These are phyloP conservation scores for Penicillium paradoxum DNA, from an alignment of 495 filamentous ascomycete genomes.

Conservation along the genomic window DNA sequence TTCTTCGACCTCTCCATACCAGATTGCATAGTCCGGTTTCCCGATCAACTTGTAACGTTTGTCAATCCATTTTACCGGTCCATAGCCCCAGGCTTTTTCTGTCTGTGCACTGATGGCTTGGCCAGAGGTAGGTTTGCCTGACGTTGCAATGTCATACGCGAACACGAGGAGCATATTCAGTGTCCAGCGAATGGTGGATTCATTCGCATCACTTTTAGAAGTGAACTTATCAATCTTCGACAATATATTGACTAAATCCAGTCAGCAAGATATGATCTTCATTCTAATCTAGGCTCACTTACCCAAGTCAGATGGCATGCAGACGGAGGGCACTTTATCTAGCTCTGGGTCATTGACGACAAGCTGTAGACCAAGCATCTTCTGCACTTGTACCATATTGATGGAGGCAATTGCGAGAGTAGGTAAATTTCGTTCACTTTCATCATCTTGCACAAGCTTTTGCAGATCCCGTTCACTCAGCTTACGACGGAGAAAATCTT, in stretches of 20 bases:
- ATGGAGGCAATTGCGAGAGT: background rate
- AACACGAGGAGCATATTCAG: background rate
- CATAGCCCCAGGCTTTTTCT: background rate
- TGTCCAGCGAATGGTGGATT: background rate
- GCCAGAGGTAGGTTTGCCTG: too few relatives aligned
- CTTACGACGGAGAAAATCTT: too few relatives aligned
- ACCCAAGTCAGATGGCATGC: background rate
- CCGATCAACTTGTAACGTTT: background rate
- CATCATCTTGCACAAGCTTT: too few relatives aligned
- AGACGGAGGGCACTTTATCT: background rate
- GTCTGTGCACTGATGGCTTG: background rate
- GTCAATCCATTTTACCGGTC: background rate
- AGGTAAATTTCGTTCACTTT: background rate
- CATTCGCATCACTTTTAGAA: background rate
- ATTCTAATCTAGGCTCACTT: background rate
- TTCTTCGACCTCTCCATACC: background rate
- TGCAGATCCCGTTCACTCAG: too few relatives aligned
- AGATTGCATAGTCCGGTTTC: background rate
- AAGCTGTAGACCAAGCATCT: background rate
- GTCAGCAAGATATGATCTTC: background rate
- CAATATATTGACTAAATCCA: background rate
- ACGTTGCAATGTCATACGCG: background rate
- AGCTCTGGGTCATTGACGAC: background rate
- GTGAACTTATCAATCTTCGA: background rate
- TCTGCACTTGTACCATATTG: background rate